Evolutionary conservation across 352 stramenopile genomes (phyloP).

Genomic region (Globisporangium uncinulatum): DNA sequence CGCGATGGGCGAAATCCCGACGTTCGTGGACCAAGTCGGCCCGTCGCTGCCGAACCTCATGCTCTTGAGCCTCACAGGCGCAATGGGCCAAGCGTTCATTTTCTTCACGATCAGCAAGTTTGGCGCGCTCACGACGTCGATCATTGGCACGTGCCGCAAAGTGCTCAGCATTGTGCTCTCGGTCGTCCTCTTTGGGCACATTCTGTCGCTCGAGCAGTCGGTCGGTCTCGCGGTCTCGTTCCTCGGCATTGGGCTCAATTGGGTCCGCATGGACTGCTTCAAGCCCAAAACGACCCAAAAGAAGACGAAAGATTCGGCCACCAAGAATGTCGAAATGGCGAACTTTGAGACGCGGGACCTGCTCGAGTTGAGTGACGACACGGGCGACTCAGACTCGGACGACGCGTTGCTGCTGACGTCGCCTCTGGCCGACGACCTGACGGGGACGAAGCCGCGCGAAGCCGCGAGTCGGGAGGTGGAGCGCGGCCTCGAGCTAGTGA

Average conservation of each 20-base stretch:
- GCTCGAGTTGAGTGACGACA: conserved; percentile 59
- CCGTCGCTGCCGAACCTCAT: conserved; percentile 59
- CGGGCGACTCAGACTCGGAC: conserved; percentile 52
- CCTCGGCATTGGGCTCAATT: conserved; percentile 72
- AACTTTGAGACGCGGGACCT: conserved; percentile 47
- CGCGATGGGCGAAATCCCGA: conserved; percentile 57
- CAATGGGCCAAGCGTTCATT: conserved; percentile 78
- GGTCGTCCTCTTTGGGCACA: conserved; percentile 76
- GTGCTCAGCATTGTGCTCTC: conserved; percentile 83
- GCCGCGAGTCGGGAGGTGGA: conserved; percentile 37
- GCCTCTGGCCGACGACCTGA: conserved; percentile 18
- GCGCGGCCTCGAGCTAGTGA: conserved; percentile 62
- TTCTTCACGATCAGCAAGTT: conserved; percentile 88
- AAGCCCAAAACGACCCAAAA: conserved; percentile 19
- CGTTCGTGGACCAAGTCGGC: conserved; percentile 54
- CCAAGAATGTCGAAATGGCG: conserved; percentile 16
- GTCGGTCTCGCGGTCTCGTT: conserved; percentile 64
- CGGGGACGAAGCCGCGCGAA: conserved; percentile 22
- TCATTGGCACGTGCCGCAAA: conserved; percentile 84
- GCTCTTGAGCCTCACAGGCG: conserved; percentile 69
- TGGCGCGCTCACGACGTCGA: conserved; percentile 75
- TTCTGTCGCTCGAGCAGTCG: conserved; percentile 60
- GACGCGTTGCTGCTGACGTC: conserved; percentile 20
- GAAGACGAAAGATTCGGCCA: not conserved
- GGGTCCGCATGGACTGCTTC: conserved; percentile 57